A percentile compares a stretch with the other conserved stretches of the same genome.
These are phyloP conservation scores for Stagonosporopsis vannaccii DNA, from an alignment of 2,329 filamentous ascomycete genomes.

Conservation along the genomic window DNA sequence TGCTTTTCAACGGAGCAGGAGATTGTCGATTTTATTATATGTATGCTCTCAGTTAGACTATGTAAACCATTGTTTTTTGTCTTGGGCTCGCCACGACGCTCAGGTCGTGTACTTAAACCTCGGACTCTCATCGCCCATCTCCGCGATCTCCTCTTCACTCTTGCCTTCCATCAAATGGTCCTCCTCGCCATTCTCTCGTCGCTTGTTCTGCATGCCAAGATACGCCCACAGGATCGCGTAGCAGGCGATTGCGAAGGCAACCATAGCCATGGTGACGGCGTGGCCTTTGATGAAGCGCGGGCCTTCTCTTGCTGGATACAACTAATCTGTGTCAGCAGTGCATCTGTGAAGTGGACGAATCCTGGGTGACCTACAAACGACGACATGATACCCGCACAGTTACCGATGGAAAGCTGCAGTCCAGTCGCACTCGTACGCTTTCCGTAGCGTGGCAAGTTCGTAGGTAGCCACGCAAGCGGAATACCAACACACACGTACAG, in stretches of 20 bases:
- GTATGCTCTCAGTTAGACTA: too few relatives aligned
- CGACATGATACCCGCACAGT: slow-evolving; percentile 75
- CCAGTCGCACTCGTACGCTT: slow-evolving; percentile 77
- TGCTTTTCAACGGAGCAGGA: too few relatives aligned
- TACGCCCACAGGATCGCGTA: slow-evolving; percentile 51
- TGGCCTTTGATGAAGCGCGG: slow-evolving; percentile 62
- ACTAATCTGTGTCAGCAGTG: slow-evolving; percentile 33
- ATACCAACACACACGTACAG: slow-evolving; percentile 69
- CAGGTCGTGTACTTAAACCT: slow-evolving; percentile 53
- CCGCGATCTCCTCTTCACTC: slow-evolving; percentile 53
- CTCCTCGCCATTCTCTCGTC: slow-evolving; percentile 50
- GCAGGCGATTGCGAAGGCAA: slow-evolving; percentile 51
- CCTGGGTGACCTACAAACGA: slow-evolving; percentile 63
- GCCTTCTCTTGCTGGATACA: slow-evolving; percentile 55
- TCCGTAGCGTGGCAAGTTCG: slow-evolving; percentile 76
- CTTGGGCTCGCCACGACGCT: not conserved
- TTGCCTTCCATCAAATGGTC: slow-evolving; percentile 51
- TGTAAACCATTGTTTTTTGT: not conserved
- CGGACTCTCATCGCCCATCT: slow-evolving; percentile 56
- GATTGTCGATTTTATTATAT: too few relatives aligned
- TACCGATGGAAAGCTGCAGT: slow-evolving; percentile 74
- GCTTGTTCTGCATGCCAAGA: slow-evolving; percentile 48
- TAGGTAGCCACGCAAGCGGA: slow-evolving; percentile 66
- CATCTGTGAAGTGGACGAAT: not conserved
- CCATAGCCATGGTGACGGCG: slow-evolving; percentile 60